Percentiles rank a stretch among this genome's conserved stretches.
Evolutionary conservation across 202 grass and related monocot species (phyloP).

Genomic region (Musa balbisiana): DNA sequence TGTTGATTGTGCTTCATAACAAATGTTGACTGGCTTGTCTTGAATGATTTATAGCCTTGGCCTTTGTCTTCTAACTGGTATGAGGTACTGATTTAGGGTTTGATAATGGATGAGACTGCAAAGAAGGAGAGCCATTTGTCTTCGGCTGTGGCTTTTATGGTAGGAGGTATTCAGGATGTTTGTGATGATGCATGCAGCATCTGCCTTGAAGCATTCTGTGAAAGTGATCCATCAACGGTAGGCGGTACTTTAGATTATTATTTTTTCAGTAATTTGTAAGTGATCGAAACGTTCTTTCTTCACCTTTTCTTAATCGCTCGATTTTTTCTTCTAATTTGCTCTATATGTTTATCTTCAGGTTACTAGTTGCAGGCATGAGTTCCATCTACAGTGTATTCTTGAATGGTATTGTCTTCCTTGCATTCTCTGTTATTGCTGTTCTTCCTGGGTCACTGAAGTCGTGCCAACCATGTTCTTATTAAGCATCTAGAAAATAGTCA

Average conservation of each 20-base stretch:
- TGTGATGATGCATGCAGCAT: slow-evolving; percentile 91
- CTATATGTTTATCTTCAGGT: slow-evolving; percentile 36
- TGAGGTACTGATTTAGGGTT: not conserved
- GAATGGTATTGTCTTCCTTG: slow-evolving; percentile 55
- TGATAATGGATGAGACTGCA: slow-evolving; percentile 31
- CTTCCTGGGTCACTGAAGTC: not conserved
- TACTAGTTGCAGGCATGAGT: slow-evolving; percentile 86
- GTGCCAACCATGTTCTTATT: not conserved
- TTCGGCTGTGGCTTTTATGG: slow-evolving; percentile 74
- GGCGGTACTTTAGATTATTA: slow-evolving; percentile 17
- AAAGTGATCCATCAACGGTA: slow-evolving; percentile 83
- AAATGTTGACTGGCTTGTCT: not conserved
- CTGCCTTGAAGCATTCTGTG: slow-evolving; percentile 77
- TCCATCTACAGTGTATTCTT: slow-evolving; percentile 95
- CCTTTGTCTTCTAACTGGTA: not conserved
- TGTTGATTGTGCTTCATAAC: too few species aligned
- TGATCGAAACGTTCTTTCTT: not conserved
- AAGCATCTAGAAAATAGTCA: not conserved
- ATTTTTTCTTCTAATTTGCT: slow-evolving; percentile 25
- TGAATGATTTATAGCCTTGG: not conserved
- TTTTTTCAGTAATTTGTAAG: slow-evolving; percentile 22
- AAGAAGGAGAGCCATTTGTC: slow-evolving; percentile 58
- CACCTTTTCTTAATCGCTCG: not conserved
- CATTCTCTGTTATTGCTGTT: slow-evolving; percentile 9
- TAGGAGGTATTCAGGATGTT: slow-evolving; percentile 83